Evolutionary conservation across 192 early-diverging fungal genomes (phyloP).

Genomic region (Piromyces sp.): DNA sequence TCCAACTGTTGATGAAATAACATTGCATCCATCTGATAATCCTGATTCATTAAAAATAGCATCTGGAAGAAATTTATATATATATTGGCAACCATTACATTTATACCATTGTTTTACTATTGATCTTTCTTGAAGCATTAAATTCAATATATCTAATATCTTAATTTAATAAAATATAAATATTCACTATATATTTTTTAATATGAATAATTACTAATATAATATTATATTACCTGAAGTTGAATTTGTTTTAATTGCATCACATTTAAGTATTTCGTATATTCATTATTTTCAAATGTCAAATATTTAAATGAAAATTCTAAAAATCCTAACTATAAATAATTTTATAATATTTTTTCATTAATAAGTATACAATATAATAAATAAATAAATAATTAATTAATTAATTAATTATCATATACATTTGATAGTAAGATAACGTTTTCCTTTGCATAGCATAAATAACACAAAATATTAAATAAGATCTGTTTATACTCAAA

Average conservation of each 20-base stretch:
- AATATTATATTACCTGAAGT: not conserved
- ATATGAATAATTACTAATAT: too few species aligned
- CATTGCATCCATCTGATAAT: not conserved
- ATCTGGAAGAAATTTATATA: not conserved
- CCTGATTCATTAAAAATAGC: not conserved
- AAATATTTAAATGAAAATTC: not conserved
- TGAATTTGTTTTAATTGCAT: not conserved
- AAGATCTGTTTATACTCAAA: not conserved
- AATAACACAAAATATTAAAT: not conserved
- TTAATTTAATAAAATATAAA: too few species aligned
- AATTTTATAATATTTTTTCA: not conserved
- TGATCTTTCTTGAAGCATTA: not conserved
- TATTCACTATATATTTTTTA: too few species aligned
- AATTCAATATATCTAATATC: not conserved
- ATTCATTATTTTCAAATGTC: not conserved
- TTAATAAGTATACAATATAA: too few species aligned
- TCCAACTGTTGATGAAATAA: not conserved
- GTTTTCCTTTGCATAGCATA: not conserved
- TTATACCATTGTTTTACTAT: not conserved
- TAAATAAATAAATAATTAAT: too few species aligned
- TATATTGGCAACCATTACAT: not conserved
- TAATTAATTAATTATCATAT: too few species aligned
- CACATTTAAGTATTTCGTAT: not conserved
- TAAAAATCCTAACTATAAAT: not conserved
- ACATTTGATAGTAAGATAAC: not conserved